These are phyloP conservation scores for Elsinoe arachidis DNA, from an alignment of 2,329 filamentous ascomycete species.

Conservation along the genomic window DNA sequence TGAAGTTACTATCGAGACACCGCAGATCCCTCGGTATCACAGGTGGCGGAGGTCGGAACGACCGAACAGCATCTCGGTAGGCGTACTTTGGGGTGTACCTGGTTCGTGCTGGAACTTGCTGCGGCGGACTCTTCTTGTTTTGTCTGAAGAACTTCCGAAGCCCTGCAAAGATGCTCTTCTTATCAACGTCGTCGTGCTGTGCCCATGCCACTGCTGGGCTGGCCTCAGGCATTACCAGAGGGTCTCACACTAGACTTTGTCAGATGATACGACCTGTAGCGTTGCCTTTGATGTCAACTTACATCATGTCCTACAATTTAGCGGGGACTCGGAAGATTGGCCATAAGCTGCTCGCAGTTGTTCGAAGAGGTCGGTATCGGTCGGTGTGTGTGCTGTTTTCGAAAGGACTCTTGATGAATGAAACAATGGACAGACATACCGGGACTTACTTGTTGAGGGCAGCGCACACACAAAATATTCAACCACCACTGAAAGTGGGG, in stretches of 20 bases:
- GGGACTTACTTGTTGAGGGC: no score
- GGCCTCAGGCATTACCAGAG: background rate
- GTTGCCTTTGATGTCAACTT: no score
- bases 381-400: no score
- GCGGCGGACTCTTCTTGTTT: background rate
- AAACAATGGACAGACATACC: no score
- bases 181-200: background rate
- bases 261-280: no score
- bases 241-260: no score
- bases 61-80: constrained; percentile 9
- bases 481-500: background rate
- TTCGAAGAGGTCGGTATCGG: no score
- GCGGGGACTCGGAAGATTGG: no score
- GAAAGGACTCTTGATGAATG: no score
- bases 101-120: background rate
- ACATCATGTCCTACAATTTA: no score
- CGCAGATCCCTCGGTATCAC: constrained; percentile 1
- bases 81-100: constrained; percentile 8
- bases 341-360: no score
- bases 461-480: no score
- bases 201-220: background rate
- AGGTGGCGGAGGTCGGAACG: constrained; percentile 7
- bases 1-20: constrained; percentile 10
- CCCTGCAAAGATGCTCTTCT: background rate
- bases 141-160: background rate